These are phyloP conservation scores for Acanthochlamys bracteata DNA, from an alignment of 106 monocot genomes.

Conservation along the genomic window DNA sequence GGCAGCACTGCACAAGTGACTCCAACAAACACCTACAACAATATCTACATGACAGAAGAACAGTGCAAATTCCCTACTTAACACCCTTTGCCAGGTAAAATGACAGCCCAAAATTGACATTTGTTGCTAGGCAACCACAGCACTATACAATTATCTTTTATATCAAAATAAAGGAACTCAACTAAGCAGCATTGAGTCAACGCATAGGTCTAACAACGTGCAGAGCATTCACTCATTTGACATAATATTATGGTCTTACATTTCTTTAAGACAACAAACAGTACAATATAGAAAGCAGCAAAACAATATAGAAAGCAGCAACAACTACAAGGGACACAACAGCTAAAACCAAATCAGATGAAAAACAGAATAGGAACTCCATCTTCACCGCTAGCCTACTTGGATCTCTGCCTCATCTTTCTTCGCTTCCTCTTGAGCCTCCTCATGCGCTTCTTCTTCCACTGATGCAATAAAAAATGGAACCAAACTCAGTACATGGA, in stretches of 20 bases:
- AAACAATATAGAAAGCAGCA: background rate
- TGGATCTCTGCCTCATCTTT: constrained; percentile 51
- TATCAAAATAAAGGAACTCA: too few species aligned
- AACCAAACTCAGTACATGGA: background rate
- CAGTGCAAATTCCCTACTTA: too few species aligned
- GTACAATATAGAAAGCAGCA: background rate
- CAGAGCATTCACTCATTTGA: too few species aligned
- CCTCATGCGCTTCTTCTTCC: constrained; percentile 53
- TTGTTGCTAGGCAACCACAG: too few species aligned
- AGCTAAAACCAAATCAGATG: background rate
- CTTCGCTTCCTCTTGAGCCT: constrained; percentile 45
- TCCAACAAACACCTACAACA: too few species aligned
- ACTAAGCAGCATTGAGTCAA: too few species aligned
- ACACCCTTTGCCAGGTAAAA: too few species aligned
- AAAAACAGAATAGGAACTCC: background rate
- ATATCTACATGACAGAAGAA: too few species aligned
- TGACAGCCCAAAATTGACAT: too few species aligned
- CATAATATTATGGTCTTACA: background rate
- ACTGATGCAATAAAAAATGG: constrained; percentile 15
- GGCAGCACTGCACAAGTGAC: too few species aligned
- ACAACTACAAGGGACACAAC: background rate
- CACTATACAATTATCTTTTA: too few species aligned
- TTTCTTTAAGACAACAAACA: background rate
- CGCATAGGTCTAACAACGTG: too few species aligned
- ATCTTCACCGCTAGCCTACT: constrained; percentile 7